Percentiles rank a stretch among this genome's conserved stretches.
These are phyloP conservation scores for Crepidotus variabilis DNA, from an alignment of 768 basidiomycete species.

Conservation along the genomic window DNA sequence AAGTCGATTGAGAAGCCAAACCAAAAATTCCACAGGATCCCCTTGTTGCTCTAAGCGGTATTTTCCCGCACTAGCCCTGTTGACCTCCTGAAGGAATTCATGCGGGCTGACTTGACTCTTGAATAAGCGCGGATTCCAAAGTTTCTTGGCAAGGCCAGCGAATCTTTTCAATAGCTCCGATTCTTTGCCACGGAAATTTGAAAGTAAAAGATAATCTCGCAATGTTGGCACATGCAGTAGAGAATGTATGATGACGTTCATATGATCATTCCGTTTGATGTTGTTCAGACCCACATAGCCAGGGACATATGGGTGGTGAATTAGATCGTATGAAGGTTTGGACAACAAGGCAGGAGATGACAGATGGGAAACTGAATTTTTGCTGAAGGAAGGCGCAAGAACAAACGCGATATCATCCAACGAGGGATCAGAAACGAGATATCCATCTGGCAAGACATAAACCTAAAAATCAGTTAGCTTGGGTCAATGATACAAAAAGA, in stretches of 20 bases:
- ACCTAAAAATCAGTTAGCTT: constrained; percentile 51
- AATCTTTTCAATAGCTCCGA: constrained; percentile 89
- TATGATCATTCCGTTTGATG: constrained; percentile 95
- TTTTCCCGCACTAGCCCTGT: constrained; percentile 82
- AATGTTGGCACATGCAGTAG: constrained; percentile 89
- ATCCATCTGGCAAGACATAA: constrained; percentile 96
- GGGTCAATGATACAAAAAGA: constrained; percentile 7
- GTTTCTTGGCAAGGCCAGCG: constrained; percentile 81
- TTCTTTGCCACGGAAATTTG: constrained; percentile 68
- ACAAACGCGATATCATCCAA: constrained; percentile 93
- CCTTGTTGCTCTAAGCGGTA: constrained; percentile 94
- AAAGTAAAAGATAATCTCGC: constrained; percentile 82
- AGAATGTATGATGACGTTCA: constrained; percentile 95
- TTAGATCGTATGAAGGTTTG: constrained; percentile 83
- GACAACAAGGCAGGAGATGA: constrained; percentile 56
- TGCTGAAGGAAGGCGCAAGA: constrained; percentile 84
- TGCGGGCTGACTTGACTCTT: constrained; percentile 99
- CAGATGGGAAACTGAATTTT: constrained; percentile 46
- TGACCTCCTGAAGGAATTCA: constrained; percentile 96
- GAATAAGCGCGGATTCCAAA: constrained; percentile 96
- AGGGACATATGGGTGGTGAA: constrained; percentile 77
- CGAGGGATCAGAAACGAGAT: constrained; percentile 94
- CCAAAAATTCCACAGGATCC: constrained; percentile 93
- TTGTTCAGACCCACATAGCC: constrained; percentile 98
- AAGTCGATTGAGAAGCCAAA: constrained; percentile 91